Percentiles rank a stretch among this genome's conserved stretches.
Evolutionary conservation across 257 asterid genomes (phyloP).

Genomic region (Hygrophila difformis): DNA sequence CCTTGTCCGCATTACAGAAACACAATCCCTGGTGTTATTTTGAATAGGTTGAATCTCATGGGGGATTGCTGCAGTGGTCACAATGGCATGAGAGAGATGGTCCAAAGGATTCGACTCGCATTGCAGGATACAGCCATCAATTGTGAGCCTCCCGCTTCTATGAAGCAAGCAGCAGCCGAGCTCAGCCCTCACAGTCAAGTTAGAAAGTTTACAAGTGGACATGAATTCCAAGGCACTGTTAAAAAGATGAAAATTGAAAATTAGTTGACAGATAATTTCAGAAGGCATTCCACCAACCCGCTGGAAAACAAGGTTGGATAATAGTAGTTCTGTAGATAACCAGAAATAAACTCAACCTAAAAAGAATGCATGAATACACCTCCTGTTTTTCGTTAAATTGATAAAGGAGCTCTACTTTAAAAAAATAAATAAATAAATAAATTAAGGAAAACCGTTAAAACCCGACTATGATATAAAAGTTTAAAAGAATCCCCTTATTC

Average conservation of each 20-base stretch:
- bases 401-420: too few species aligned
- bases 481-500: too few species aligned
- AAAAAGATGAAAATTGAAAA: slow-evolving; percentile 11
- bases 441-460: too few species aligned
- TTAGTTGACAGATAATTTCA: not conserved
- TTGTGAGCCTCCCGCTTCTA: slow-evolving; percentile 79
- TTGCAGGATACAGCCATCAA: slow-evolving; percentile 87
- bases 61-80: slow-evolving; percentile 59
- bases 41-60: slow-evolving; percentile 27
- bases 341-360: not conserved
- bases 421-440: too few species aligned
- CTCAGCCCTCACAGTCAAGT: slow-evolving; percentile 87
- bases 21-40: slow-evolving; percentile 34
- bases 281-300: not conserved
- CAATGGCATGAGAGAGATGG: slow-evolving; percentile 91
- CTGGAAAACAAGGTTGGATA: not conserved
- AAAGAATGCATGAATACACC: too few species aligned
- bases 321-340: not conserved
- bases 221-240: slow-evolving; percentile 81
- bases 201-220: slow-evolving; percentile 86
- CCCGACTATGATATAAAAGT: too few species aligned
- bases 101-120: slow-evolving; percentile 88
- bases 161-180: slow-evolving; percentile 96
- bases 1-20: slow-evolving; percentile 65
- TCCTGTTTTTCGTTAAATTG: too few species aligned